Conservation (phyloP, 306 rosid species). For the Cucumis cinereus region DNA sequence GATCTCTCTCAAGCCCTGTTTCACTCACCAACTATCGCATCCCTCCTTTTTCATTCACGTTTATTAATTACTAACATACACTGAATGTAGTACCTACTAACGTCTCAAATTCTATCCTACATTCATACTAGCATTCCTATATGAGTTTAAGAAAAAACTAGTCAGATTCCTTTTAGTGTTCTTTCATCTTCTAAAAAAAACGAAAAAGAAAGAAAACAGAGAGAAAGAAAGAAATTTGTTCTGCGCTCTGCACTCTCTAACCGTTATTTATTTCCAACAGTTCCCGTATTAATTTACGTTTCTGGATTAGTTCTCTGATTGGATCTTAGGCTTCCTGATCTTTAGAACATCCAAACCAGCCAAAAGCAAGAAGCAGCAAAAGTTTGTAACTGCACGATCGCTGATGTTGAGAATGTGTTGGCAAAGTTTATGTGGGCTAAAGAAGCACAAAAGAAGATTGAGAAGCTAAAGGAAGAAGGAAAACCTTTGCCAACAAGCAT, state of each 20-base stretch:
- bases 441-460: constrained; percentile 74
- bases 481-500: constrained; percentile 70
- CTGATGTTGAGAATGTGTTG: constrained; percentile 83
- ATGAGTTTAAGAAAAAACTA: neutral
- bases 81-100: no score
- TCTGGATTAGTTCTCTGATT: constrained; percentile 14
- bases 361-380: constrained; percentile 83
- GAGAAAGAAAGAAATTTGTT: neutral
- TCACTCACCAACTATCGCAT: no score
- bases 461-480: constrained; percentile 64
- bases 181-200: neutral
- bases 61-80: no score
- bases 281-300: neutral
- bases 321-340: constrained; percentile 19
- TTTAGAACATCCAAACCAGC: constrained; percentile 49
- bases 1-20: no score
- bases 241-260: neutral
- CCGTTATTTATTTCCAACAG: neutral
- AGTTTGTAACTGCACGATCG: constrained; percentile 55
- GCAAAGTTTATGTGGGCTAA: constrained; percentile 85
- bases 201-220: no score
- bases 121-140: no score
- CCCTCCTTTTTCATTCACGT: no score
- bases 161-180: neutral
- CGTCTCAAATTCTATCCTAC: no score